Evolutionary conservation across 2,329 filamentous ascomycete genomes (phyloP), one percentile per base, ranked within the genome.

Genomic region (Monosporascus sp.): DNA sequence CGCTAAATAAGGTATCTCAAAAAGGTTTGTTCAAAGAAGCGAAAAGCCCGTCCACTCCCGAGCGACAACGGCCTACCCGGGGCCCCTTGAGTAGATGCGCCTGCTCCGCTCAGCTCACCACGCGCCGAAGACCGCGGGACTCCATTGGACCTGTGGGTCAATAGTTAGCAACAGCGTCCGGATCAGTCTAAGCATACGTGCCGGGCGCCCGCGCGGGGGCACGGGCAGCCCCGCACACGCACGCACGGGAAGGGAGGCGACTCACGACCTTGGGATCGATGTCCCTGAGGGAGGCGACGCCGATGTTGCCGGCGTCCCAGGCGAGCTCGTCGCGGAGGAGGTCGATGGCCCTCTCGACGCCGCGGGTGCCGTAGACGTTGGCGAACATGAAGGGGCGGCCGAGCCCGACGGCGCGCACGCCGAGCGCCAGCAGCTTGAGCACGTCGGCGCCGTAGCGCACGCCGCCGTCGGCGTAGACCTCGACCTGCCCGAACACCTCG

Each of bases 361-460:
- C 76, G 5, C 68, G 66, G 31, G 65, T 63, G 6, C 76, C 77
- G 55, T 73, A 79, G 18, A 72, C 63, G 58, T 78, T 78, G 17
- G 74, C 70, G 58, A 70, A 79, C 74, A 79, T 76, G 55, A 75
- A 68, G 8, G 72, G 68, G 15, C 75, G 61, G 9, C 74, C 76
- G 5, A 79, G 54, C 18, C 75, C 62, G n/a, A 71, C 67, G 24
- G 64, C 66, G 6, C 58, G 56, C 6, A 68, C 69, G 7, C 69
- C 68, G 7, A 70, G 59, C 0, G 68, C 67, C 4, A 72, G 60
- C n/a, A 69, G 52, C 56, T 68, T 68, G 43, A 70, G 52, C 2
- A 67, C 59, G 52, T 71, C 68, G 43, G 60, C 60, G 18, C 68
- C 68, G 52, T 65, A 66, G 2, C 69, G 60, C 24, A 71, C 62